Percentiles rank a stretch among this genome's conserved stretches.
phyloP scores from a whole-genome alignment of 2,329 filamentous ascomycete species.

The Beauveria brongniartii region DNA sequence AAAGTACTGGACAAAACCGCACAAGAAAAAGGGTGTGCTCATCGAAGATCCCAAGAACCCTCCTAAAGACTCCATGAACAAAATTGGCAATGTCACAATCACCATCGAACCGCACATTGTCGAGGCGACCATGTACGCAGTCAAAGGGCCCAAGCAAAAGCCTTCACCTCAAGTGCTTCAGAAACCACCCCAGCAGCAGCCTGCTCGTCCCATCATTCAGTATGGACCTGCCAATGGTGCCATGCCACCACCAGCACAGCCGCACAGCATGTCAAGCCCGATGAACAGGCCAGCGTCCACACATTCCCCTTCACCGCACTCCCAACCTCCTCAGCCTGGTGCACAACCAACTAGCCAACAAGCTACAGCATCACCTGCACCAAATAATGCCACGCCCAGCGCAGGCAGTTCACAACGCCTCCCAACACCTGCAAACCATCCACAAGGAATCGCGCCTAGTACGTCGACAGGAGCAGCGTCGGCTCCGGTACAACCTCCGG shows the following conservation, averaged over 20 bases:
- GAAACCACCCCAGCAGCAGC: slow-evolving; percentile 12
- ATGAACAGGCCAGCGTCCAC: slow-evolving; percentile 8
- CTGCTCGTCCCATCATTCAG: slow-evolving; percentile 49
- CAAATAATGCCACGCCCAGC: neutral
- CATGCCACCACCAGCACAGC: slow-evolving; percentile 46
- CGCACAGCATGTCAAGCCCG: slow-evolving; percentile 13
- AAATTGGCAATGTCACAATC: slow-evolving; percentile 64
- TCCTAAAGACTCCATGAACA: slow-evolving; percentile 62
- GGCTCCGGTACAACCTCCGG: slow-evolving; percentile 1
- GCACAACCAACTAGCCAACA: neutral
- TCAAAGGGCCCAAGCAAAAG: slow-evolving; percentile 53
- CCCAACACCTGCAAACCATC: slow-evolving; percentile 10
- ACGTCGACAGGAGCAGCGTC: slow-evolving; percentile 11
- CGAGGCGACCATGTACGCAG: slow-evolving; percentile 64
- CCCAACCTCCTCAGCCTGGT: neutral
- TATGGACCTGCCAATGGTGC: slow-evolving; percentile 57
- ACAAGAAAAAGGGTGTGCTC: slow-evolving; percentile 57
- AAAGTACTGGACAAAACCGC: slow-evolving; percentile 68
- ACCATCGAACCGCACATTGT: slow-evolving; percentile 74
- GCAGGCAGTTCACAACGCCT: neutral
- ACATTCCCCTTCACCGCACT: slow-evolving; percentile 1
- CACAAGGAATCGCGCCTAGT: slow-evolving; percentile 15
- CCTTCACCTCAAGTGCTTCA: slow-evolving; percentile 25
- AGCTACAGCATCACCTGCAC: neutral
- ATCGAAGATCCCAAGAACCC: slow-evolving; percentile 60